Conservation (phyloP, 371 early-diverging fungal species). For the Basidiobolus meristosporus region DNA sequence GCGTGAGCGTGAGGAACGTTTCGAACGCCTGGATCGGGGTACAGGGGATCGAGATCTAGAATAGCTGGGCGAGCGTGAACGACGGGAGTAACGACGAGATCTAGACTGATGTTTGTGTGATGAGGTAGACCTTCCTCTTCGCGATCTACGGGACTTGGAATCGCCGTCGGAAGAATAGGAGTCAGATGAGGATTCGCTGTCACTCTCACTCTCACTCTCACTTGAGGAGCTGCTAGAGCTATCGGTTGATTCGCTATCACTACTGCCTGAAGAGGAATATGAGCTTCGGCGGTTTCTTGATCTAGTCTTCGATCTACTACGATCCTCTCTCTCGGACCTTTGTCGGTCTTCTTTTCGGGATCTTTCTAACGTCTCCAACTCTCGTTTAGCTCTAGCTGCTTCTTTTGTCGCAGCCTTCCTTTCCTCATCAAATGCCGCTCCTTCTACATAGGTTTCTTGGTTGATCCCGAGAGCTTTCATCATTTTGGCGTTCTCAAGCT, state of each 20-base stretch:
- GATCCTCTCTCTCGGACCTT: slow-evolving; percentile 5
- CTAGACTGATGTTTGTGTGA: not conserved
- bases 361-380: slow-evolving; percentile 4
- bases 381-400: slow-evolving; percentile 13
- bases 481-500: slow-evolving; percentile 35
- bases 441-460: slow-evolving; percentile 37
- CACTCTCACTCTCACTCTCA: not conserved
- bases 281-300: not conserved
- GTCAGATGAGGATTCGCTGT: not conserved
- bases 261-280: not conserved
- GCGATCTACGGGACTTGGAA: not conserved
- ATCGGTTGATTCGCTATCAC: not conserved
- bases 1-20: slow-evolving; percentile 1
- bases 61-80: not conserved
- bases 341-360: slow-evolving; percentile 11
- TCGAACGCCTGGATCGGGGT: not conserved
- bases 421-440: slow-evolving; percentile 65
- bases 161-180: not conserved
- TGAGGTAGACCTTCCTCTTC: slow-evolving; percentile 1
- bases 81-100: not conserved
- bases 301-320: not conserved
- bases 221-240: not conserved
- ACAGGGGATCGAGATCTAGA: not conserved
- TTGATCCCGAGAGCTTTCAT: slow-evolving; percentile 51
- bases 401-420: slow-evolving; percentile 13